These are phyloP conservation scores for Fusarium decemcellulare DNA, from an alignment of 2,329 filamentous ascomycete species.

Conservation along the genomic window DNA sequence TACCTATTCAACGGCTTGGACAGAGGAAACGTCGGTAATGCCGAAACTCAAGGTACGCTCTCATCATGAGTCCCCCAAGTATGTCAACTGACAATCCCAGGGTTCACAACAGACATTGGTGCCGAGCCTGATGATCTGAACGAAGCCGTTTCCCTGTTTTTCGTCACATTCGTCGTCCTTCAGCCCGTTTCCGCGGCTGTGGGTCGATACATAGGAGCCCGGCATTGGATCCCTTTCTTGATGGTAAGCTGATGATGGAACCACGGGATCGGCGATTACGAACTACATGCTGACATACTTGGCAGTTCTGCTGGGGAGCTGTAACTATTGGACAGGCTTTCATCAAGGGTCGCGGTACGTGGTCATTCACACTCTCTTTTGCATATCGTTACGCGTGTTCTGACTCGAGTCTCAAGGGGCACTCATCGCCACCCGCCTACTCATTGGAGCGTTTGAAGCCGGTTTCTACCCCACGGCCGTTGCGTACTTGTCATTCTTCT, in stretches of 20 bases:
- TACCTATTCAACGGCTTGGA: slow-evolving; percentile 60
- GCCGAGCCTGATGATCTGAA: slow-evolving; percentile 46
- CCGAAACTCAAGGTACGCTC: slow-evolving; percentile 52
- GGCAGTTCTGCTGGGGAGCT: slow-evolving; percentile 44
- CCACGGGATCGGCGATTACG: neutral
- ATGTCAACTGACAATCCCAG: slow-evolving; percentile 15
- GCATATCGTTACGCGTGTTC: neutral
- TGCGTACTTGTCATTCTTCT: slow-evolving; percentile 46
- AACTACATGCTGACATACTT: slow-evolving; percentile 21
- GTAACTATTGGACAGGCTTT: slow-evolving; percentile 46
- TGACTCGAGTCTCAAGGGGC: slow-evolving; percentile 32
- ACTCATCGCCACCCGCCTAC: slow-evolving; percentile 45
- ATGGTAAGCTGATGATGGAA: slow-evolving; percentile 36
- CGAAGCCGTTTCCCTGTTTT: slow-evolving; percentile 47
- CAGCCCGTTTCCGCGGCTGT: slow-evolving; percentile 45
- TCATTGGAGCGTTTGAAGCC: slow-evolving; percentile 47
- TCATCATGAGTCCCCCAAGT: neutral
- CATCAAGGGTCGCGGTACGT: slow-evolving; percentile 44
- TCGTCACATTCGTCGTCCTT: slow-evolving; percentile 47
- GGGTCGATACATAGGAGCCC: slow-evolving; percentile 45
- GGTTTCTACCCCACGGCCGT: slow-evolving; percentile 49
- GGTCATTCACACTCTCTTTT: neutral
- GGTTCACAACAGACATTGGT: slow-evolving; percentile 46
- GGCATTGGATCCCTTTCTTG: slow-evolving; percentile 46
- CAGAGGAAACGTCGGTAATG: slow-evolving; percentile 58